These are phyloP conservation scores for Trifolium pratense DNA, from an alignment of 306 rosid genomes.

Conservation along the genomic window DNA sequence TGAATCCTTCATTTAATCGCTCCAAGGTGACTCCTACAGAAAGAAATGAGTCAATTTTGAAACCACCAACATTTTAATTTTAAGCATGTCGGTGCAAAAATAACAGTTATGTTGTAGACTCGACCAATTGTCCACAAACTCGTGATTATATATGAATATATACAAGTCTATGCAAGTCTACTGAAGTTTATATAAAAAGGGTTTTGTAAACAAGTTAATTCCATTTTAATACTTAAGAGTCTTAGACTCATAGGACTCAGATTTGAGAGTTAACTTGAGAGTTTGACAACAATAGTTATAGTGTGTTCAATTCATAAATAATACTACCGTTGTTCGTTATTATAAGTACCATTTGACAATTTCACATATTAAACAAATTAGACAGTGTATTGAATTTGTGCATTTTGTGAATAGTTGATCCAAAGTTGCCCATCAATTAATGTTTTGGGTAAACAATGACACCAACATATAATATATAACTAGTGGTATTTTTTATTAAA, in stretches of 20 bases:
- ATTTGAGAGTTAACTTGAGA: not conserved
- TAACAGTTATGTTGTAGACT: not conserved
- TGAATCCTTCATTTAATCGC: slow-evolving; percentile 83
- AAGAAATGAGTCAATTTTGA: slow-evolving; percentile 34
- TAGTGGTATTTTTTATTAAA: not conserved
- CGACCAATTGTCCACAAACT: not conserved
- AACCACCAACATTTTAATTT: not conserved
- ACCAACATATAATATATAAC: too few relatives aligned
- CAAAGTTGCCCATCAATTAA: not conserved
- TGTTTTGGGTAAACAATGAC: not conserved
- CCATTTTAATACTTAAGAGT: too few relatives aligned
- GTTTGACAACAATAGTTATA: not conserved
- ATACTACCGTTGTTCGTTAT: not conserved
- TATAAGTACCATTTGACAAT: not conserved
- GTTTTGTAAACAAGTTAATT: too few relatives aligned
- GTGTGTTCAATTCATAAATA: not conserved
- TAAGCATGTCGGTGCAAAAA: not conserved
- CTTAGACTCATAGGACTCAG: too few relatives aligned
- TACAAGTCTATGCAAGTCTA: not conserved
- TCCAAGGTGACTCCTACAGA: slow-evolving; percentile 84
- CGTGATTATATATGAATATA: not conserved
- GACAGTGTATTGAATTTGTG: not conserved
- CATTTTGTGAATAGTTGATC: not conserved
- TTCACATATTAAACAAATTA: not conserved
- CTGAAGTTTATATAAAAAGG: not conserved